A percentile compares a stretch with the other conserved stretches of the same genome.
phyloP scores from a whole-genome alignment of 2,329 filamentous ascomycete genomes.

The Ophiosphaerella korrae region DNA sequence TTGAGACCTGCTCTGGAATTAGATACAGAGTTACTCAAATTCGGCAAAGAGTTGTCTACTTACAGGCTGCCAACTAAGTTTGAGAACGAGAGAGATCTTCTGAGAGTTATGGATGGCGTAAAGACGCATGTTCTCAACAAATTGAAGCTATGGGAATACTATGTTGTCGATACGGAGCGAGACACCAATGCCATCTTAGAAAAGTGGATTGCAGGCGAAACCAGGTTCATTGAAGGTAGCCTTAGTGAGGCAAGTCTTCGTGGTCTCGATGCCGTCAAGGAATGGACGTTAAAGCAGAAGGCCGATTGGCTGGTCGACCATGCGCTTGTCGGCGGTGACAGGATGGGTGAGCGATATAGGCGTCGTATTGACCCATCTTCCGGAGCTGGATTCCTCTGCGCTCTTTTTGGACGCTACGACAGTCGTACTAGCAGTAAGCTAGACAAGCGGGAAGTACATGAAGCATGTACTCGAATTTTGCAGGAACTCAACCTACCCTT shows the following conservation, averaged over 20 bases:
- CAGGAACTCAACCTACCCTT: conserved; percentile 86
- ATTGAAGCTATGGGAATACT: conserved; percentile 91
- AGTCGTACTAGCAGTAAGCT: conserved; percentile 55
- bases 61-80: conserved; percentile 78
- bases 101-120: conserved; percentile 81
- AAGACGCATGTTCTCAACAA: conserved; percentile 79
- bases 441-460: conserved; percentile 58
- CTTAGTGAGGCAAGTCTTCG: conserved; percentile 56
- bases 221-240: conserved; percentile 59
- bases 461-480: conserved; percentile 65
- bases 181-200: conserved; percentile 71
- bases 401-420: conserved; percentile 72
- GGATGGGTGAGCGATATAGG: conserved; percentile 79
- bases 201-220: conserved; percentile 70
- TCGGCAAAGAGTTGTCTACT: conserved; percentile 64
- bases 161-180: conserved; percentile 77
- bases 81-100: conserved; percentile 71
- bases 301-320: conserved; percentile 70
- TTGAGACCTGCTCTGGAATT: conserved; percentile 71
- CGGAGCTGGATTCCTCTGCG: conserved; percentile 70
- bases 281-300: conserved; percentile 63
- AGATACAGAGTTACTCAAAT: conserved; percentile 73
- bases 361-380: conserved; percentile 72
- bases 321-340: conserved; percentile 72
- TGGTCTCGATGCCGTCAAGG: conserved; percentile 59